Base-by-base conservation (phyloP, 805 yeast genomes). In the Teunomyces barrocoloradensis region DNA sequence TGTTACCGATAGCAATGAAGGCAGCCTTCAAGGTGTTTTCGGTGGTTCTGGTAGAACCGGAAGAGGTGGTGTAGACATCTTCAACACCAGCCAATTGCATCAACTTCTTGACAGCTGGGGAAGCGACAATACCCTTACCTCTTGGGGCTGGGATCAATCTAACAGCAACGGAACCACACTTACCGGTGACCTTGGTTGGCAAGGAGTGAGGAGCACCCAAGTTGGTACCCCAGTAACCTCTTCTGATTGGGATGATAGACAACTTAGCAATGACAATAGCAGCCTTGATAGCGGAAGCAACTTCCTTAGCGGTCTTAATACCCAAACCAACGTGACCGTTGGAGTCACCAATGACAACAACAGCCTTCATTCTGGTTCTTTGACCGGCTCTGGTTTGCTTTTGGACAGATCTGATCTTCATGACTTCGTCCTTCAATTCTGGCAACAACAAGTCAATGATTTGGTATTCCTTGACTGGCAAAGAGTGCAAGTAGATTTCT, bases 301-400 rank as follows among this genome's bases (percentile, higher is more conserved):
- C 97, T 83, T 94, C 99, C 90, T 94, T 94, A 69, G 99, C 96
- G 76, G 98, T 92, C 90, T 94, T 94, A 83, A 94, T 90, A 83
- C 99, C 99, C 75, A 94, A 87, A 89, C 99, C 99, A 80, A 94
- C 97, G 85, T 94, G 99, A 77, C 99, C 99, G 89, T 90, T 89
- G 72, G 91, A 81, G 84, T 94, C 99, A 84, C 99, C 99, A 75
- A 94, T 90, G 73, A 94, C 90, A 74, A 94, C 98, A 72, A 94
- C 96, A 78, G 98, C 99, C 94, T 95, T 95, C 87, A 94, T 91
- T 85, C 99, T 90, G 81, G 98, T 94, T 86, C 99, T 92, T 85
- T 94, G 99, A 90, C 99, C 99, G 71, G 99, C 99, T 81, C 96
- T 85, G 85, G 99, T 94, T 82, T 94, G 99, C 87, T 94, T 94